Evolutionary conservation across 805 yeast species (phyloP), one percentile per base, ranked within the genome.

Genomic region (Cyberlindnera euphorbiae): DNA sequence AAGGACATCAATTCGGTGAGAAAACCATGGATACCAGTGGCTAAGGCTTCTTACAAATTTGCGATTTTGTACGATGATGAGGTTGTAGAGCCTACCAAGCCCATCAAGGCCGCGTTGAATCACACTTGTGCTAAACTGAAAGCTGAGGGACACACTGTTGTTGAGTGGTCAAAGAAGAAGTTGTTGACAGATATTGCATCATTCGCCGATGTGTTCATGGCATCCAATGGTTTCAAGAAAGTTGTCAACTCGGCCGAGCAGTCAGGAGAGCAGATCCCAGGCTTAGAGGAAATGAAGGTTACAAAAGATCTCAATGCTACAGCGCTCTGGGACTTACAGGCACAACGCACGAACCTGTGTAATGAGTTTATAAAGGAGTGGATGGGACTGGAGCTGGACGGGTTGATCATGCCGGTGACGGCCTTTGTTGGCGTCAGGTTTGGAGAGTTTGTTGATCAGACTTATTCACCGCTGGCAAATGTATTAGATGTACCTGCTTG

Each of bases 401-500:
- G 67, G 5, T 56, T 75, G n/a, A 61, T 74, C 13, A 59, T 66
- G 50, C 78, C 78, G 1, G 71, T 64, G 1, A 58, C 71, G n/a
- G 67, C 76, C 12, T 64, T 62, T 40, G 62, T 59, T 4, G 32
- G 41, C 5, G 35, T 38, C 12, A 47, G 49, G 11, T 53, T 59
- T 28, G 72, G 69, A 2, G 53, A 53, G 27, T 64, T 67, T 22
- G 60, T 72, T 14, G 80, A 75, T 50, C 69, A 63, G 8, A 58
- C 74, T 10, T 59, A 81, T 55, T 77, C 85, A 2, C 66, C 73
- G 15, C 56, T 67, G 52, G 65, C 72, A 51, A 77, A 77, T 52
- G 63, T 71, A n/a, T 52, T 76, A 6, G 83, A 77, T 50, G 74
- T 75, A 46, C 59, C 78, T 12, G 70, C 72, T 29, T 77, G 77